Evolutionary conservation across 768 basidiomycete genomes (phyloP).

Genomic region (Candolleomyces efflorescens): DNA sequence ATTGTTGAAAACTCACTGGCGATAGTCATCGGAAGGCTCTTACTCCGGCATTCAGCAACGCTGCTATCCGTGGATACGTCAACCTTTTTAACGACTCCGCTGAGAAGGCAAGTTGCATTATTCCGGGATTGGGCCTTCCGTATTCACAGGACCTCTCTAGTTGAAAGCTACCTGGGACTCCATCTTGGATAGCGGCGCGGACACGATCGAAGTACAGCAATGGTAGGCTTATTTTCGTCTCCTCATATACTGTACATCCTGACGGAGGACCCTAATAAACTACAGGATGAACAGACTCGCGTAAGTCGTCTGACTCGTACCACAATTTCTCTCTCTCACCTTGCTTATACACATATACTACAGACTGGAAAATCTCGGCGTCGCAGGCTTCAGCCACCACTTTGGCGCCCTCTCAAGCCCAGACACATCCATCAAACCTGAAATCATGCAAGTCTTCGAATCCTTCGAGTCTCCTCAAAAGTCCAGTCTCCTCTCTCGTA

Average conservation of each 20-base stretch:
- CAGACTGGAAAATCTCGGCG: conserved; percentile 54
- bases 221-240: conserved; percentile 26
- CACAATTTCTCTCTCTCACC: not conserved
- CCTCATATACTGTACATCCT: not conserved
- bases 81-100: conserved; percentile 47
- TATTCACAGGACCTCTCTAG: conserved; percentile 14
- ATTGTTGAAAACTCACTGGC: not conserved
- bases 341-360: not conserved
- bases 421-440: conserved; percentile 36
- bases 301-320: conserved; percentile 17
- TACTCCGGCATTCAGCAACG: conserved; percentile 49
- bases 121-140: not conserved
- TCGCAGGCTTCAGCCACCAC: conserved; percentile 56
- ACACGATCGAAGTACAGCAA: conserved; percentile 42
- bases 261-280: not conserved
- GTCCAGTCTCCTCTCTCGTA: conserved; percentile 20
- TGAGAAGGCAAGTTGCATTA: conserved; percentile 36
- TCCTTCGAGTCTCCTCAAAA: conserved; percentile 24
- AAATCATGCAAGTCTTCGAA: conserved; percentile 39
- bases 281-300: conserved; percentile 43
- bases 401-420: conserved; percentile 38
- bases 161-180: conserved; percentile 28
- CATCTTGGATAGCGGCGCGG: conserved; percentile 23
- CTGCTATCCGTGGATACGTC: conserved; percentile 41
- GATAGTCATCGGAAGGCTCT: conserved; percentile 46